Conservation (phyloP, 1,284 basidiomycete genomes). For the Sanghuangporus sanghuang region DNA sequence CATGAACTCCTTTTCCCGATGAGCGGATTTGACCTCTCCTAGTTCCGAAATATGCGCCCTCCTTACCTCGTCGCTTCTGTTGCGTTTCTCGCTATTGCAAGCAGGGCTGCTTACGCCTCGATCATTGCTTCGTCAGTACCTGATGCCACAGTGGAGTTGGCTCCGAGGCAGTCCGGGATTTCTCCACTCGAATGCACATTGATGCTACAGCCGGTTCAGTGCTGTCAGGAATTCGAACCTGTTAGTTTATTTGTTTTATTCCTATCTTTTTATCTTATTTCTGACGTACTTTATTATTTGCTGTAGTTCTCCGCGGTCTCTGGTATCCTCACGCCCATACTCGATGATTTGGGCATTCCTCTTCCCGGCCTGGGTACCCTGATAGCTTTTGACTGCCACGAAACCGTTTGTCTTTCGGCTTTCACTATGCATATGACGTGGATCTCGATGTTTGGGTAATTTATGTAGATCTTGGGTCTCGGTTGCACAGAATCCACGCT, state of each 20-base stretch:
- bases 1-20: background rate
- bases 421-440: background rate
- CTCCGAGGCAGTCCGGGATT: background rate
- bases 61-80: background rate
- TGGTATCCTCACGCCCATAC: background rate
- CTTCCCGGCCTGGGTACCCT: constrained; percentile 3
- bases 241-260: background rate
- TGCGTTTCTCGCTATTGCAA: background rate
- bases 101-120: background rate
- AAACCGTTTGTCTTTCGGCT: background rate
- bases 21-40: background rate
- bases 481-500: constrained; percentile 1
- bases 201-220: background rate
- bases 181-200: background rate
- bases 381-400: constrained; percentile 1
- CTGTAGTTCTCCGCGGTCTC: background rate
- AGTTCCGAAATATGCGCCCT: background rate
- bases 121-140: background rate
- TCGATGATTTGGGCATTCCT: background rate
- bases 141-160: background rate
- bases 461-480: background rate
- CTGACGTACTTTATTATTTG: background rate
- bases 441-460: background rate
- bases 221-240: constrained; percentile 1
- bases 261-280: background rate